These are phyloP conservation scores for Arthromyces matolae DNA, from an alignment of 768 basidiomycete genomes.

Conservation along the genomic window DNA sequence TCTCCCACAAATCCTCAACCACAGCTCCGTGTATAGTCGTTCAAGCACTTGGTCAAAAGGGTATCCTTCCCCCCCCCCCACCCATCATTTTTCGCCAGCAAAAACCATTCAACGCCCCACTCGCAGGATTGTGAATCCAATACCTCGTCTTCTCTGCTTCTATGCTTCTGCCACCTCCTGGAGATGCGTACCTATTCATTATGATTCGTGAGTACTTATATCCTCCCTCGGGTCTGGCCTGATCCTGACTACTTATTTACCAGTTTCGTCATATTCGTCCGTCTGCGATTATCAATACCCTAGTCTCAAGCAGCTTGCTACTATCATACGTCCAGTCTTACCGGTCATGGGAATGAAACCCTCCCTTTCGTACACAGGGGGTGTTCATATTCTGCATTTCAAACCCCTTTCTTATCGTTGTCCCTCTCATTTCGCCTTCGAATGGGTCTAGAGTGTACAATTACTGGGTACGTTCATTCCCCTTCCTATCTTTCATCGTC, in stretches of 20 bases:
- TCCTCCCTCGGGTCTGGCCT: background rate
- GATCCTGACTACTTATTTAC: background rate
- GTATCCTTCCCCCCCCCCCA: no score
- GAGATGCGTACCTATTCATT: constrained; percentile 73
- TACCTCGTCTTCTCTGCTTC: constrained; percentile 56
- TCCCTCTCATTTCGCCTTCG: constrained; percentile 61
- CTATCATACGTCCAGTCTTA: constrained; percentile 50
- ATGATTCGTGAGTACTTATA: constrained; percentile 47
- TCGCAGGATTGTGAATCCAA: constrained; percentile 59
- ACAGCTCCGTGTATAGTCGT: no score
- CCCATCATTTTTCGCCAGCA: no score
- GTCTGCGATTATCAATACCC: constrained; percentile 52
- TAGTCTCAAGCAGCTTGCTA: constrained; percentile 59
- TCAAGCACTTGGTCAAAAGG: no score
- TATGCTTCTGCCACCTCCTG: constrained; percentile 56
- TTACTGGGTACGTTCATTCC: constrained; percentile 53
- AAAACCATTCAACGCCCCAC: no score
- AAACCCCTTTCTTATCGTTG: constrained; percentile 59
- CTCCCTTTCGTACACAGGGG: constrained; percentile 59
- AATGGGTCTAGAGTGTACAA: constrained; percentile 50
- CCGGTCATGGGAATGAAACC: constrained; percentile 50
- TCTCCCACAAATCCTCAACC: no score
- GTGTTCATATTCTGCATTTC: constrained; percentile 56
- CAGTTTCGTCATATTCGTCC: constrained; percentile 61
- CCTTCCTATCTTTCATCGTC: constrained; percentile 24